Evolutionary conservation across 1,139 yeast species (phyloP), one percentile per base, ranked within the genome.

Genomic region (Trichomonascaceae sp.): DNA sequence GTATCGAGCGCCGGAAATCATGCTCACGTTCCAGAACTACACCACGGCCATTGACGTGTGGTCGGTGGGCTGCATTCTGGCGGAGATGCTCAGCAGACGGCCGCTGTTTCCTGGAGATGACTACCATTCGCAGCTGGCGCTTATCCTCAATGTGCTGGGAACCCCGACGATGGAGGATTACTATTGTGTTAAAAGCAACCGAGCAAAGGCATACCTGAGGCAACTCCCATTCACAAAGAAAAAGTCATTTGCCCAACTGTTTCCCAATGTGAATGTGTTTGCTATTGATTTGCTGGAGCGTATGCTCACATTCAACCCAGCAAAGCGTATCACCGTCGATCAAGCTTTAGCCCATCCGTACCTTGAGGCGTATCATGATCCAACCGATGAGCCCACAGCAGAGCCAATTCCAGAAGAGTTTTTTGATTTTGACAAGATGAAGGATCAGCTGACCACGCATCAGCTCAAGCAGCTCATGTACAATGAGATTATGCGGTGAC

Each of bases 1-100:
- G 97, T 87, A 87, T 58, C 65, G 97, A 35, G 97, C 97, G 1
- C 97, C 97, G 0, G 97, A 87, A 52, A 87, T 87, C 53, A 87
- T 87, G 97, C 67, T 89, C 36, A 82, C 96, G 1, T 79, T 85
- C 50, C 89, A 87, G 41, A 87, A 81, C 52, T 89, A 89, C 59
- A 80, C 95, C 17, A 81, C 87, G 39, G 95, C 96, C 13, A 87
- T 89, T 48, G 98, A 89, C 57, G 76, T 87, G 41, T 89, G 98
- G 98, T 78, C 93, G 2, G 87, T 85, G 29, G 98, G 98, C 3
- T 89, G 98, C 57, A 87, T 89, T 37, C 60, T 89, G 38, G 97
- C 95, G 1, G 98, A 89, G 56, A 77, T 89, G 82, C 65, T 85
- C 30, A 65, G 76, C 37, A 84, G 93, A 27, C 69, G 79, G 48